phyloP scores from a whole-genome alignment of 345 rosid species.

The Laguncularia racemosa region DNA sequence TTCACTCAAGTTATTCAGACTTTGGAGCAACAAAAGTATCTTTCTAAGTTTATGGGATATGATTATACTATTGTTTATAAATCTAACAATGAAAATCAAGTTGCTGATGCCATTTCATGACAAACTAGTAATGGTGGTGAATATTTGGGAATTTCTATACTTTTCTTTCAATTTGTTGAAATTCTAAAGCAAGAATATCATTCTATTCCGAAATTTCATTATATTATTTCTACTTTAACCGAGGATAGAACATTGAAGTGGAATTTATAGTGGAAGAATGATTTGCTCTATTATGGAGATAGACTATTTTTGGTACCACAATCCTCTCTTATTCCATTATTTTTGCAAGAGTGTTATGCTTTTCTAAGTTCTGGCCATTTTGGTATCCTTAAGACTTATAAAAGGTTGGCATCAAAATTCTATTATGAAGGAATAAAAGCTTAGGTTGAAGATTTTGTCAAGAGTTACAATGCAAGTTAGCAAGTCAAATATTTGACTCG shows the following conservation, averaged over 20 bases:
- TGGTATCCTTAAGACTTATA: neutral
- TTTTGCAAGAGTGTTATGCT: neutral
- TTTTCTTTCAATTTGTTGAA: neutral
- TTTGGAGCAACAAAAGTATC: neutral
- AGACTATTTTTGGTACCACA: neutral
- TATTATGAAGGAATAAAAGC: neutral
- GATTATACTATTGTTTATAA: neutral
- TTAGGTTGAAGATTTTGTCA: neutral
- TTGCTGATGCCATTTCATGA: neutral
- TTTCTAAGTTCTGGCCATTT: neutral
- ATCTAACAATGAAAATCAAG: neutral
- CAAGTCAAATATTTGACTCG: neutral
- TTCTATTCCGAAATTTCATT: no score
- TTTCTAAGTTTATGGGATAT: neutral
- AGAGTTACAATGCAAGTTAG: neutral
- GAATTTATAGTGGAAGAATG: neutral
- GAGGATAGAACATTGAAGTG: no score
- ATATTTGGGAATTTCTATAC: no score
- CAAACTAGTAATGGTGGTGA: no score
- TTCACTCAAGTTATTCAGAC: neutral
- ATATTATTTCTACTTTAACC: no score
- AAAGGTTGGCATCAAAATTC: neutral
- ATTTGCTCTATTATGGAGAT: no score
- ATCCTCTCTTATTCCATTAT: neutral
- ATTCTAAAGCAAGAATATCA: no score